Evolutionary conservation across 179 eudicot species (phyloP).

Genomic region (Actinidia arguta): DNA sequence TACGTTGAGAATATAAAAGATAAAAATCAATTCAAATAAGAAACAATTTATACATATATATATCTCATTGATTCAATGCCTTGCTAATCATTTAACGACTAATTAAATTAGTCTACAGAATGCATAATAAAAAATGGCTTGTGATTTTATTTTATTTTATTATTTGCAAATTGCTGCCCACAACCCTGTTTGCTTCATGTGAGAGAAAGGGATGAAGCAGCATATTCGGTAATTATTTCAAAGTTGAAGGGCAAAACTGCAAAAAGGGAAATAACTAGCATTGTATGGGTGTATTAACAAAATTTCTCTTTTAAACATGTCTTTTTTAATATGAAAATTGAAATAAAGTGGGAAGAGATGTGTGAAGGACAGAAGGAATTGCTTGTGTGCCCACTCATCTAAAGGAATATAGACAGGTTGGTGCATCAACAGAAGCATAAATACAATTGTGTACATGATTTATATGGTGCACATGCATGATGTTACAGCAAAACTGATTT

Average conservation of each 20-base stretch:
- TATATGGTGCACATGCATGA: background rate
- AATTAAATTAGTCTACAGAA: no score
- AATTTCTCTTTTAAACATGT: background rate
- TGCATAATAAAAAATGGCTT: no score
- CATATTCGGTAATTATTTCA: background rate
- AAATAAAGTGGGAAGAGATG: slow-evolving; percentile 28
- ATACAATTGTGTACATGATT: background rate
- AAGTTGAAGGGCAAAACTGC: background rate
- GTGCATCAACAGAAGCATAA: background rate
- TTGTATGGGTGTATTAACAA: background rate
- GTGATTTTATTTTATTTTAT: no score
- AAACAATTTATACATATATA: no score
- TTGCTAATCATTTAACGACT: no score
- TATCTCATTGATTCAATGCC: no score
- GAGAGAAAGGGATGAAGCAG: slow-evolving; percentile 38
- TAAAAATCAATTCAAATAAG: no score
- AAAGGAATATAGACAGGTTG: slow-evolving; percentile 6
- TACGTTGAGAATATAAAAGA: no score
- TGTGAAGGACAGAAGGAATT: slow-evolving; percentile 43
- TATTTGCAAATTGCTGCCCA: no score
- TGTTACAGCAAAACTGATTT: no score
- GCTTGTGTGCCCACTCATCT: slow-evolving; percentile 30
- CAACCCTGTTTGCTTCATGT: slow-evolving; percentile 38
- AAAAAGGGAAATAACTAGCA: background rate
- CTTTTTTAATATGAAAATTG: background rate